phyloP scores from a whole-genome alignment of 768 basidiomycete genomes.

The Pholiota conissans region DNA sequence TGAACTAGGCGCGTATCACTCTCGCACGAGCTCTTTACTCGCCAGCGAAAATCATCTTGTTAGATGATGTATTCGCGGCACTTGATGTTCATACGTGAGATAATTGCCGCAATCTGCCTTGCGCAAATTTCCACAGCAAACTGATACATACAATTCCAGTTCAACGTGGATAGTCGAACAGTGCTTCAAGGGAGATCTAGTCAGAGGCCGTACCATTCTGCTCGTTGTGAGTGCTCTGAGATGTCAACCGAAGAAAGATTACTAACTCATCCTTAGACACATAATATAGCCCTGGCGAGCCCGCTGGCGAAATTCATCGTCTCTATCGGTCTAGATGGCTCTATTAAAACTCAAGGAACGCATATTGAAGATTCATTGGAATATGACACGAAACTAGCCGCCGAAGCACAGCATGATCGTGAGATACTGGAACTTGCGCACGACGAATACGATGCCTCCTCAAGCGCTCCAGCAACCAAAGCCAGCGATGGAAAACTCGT shows the following conservation, averaged over 20 bases:
- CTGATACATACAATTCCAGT: slow-evolving; percentile 37
- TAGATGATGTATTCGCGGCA: slow-evolving; percentile 73
- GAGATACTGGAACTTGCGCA: slow-evolving; percentile 23
- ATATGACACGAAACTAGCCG: slow-evolving; percentile 10
- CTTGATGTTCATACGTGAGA: slow-evolving; percentile 42
- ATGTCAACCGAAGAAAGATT: background rate
- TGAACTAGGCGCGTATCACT: slow-evolving; percentile 38
- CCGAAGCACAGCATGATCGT: slow-evolving; percentile 9
- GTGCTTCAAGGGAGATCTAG: slow-evolving; percentile 74
- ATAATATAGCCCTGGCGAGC: slow-evolving; percentile 47
- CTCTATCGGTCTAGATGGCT: slow-evolving; percentile 51
- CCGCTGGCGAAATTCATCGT: slow-evolving; percentile 56
- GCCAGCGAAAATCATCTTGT: slow-evolving; percentile 55
- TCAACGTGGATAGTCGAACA: slow-evolving; percentile 79
- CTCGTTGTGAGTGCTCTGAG: slow-evolving; percentile 52
- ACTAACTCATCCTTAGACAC: slow-evolving; percentile 28
- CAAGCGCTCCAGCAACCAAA: slow-evolving; percentile 7
- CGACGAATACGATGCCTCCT: slow-evolving; percentile 20
- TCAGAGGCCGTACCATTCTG: slow-evolving; percentile 73
- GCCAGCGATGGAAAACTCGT: slow-evolving; percentile 54
- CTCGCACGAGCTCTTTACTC: slow-evolving; percentile 47
- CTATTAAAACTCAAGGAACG: slow-evolving; percentile 42
- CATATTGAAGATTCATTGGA: background rate
- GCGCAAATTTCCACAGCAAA: background rate
- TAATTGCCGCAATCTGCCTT: too few relatives aligned